Conservation (phyloP, 108 stramenopile genomes). For the Cyclotella baltica region DNA sequence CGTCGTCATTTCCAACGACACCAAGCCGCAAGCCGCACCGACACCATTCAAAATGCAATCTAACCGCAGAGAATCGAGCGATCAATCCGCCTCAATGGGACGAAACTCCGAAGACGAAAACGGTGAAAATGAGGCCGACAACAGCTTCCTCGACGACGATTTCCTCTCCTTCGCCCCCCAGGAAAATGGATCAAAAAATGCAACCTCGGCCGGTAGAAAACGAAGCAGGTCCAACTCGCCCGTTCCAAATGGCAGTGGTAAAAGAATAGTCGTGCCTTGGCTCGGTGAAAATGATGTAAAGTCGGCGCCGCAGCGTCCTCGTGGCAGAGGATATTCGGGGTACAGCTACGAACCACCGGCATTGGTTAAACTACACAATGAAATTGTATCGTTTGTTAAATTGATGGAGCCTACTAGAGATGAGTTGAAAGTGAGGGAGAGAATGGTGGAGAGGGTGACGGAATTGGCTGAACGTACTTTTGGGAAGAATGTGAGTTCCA, state of each 20-base stretch:
- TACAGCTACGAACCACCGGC: constrained; percentile 45
- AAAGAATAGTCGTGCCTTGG: not conserved
- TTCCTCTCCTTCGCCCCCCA: not conserved
- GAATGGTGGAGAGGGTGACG: constrained; percentile 59
- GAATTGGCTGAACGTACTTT: constrained; percentile 56
- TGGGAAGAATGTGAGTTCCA: constrained; percentile 14
- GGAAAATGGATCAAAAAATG: not conserved
- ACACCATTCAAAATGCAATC: not conserved
- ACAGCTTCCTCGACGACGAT: constrained; percentile 9
- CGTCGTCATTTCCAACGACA: not conserved
- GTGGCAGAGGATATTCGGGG: not conserved
- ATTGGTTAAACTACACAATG: constrained; percentile 92
- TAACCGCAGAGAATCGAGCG: not conserved
- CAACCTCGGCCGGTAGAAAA: not conserved
- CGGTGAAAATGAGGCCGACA: constrained; percentile 16
- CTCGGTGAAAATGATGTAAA: no score
- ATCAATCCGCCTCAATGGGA: constrained; percentile 44
- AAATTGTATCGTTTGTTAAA: constrained; percentile 92
- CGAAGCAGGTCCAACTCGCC: not conserved
- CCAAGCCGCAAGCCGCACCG: not conserved
- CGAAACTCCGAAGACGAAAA: constrained; percentile 20
- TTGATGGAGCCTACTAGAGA: constrained; percentile 82
- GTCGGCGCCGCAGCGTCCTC: not conserved
- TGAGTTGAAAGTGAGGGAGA: constrained; percentile 70
- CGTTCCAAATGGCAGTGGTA: not conserved